Conservation (phyloP, 2,329 filamentous ascomycete genomes). For the Fusarium stilboides region DNA sequence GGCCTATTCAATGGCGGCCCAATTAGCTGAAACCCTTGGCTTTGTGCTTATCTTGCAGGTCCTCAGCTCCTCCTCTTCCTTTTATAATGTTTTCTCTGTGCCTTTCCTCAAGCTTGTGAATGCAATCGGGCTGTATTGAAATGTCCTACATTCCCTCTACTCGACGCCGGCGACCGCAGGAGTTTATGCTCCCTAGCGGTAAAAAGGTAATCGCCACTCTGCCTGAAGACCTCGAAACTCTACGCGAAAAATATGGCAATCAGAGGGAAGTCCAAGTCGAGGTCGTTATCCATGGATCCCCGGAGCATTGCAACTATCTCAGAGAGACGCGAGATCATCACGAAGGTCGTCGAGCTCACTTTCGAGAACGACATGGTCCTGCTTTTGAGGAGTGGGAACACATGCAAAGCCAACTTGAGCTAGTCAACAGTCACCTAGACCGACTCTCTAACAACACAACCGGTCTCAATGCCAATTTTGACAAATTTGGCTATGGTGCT, state of each 20-base stretch:
- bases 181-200: conserved; percentile 70
- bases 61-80: conserved; percentile 30
- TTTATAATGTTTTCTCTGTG: conserved; percentile 9
- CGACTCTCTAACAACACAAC: conserved; percentile 68
- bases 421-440: conserved; percentile 67
- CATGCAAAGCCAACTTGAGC: conserved; percentile 67
- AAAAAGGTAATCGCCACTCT: conserved; percentile 69
- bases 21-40: conserved; percentile 27
- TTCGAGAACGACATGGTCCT: conserved; percentile 65
- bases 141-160: conserved; percentile 45
- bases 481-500: conserved; percentile 74
- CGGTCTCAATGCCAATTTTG: conserved; percentile 73
- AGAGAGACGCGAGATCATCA: conserved; percentile 68
- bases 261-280: conserved; percentile 62
- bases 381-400: conserved; percentile 71
- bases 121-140: not conserved
- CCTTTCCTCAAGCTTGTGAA: conserved; percentile 11
- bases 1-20: conserved; percentile 36
- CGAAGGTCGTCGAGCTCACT: conserved; percentile 60
- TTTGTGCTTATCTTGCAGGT: conserved; percentile 34
- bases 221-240: conserved; percentile 67
- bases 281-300: conserved; percentile 71
- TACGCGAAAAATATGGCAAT: conserved; percentile 61
- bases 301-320: conserved; percentile 63
- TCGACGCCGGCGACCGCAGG: conserved; percentile 60